Conservation (phyloP, 495 filamentous ascomycete genomes). For the Acidiella bohemica region DNA sequence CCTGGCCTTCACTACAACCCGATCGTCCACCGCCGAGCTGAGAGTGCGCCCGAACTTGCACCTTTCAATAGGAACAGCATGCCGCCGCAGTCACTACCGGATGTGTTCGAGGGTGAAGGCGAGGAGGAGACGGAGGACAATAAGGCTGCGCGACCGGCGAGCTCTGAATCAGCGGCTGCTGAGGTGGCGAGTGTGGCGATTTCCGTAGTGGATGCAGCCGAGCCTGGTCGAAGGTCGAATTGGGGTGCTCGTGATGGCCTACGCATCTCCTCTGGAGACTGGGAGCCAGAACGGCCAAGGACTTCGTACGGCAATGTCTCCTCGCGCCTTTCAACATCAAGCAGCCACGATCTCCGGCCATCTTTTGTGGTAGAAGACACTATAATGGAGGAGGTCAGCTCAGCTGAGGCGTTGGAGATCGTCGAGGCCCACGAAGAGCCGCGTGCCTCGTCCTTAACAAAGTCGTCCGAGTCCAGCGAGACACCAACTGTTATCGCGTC, state of each 20-base stretch:
- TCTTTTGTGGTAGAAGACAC: slow-evolving; percentile 34
- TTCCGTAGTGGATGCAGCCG: slow-evolving; percentile 34
- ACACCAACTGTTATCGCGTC: slow-evolving; percentile 31
- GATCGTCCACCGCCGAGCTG: slow-evolving; percentile 80
- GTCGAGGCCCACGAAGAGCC: slow-evolving; percentile 33
- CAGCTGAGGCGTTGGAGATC: slow-evolving; percentile 27
- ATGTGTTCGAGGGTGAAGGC: slow-evolving; percentile 95
- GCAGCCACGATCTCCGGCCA: slow-evolving; percentile 27
- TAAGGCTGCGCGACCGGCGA: slow-evolving; percentile 1
- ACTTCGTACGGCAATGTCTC: slow-evolving; percentile 12
- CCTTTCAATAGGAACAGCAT: slow-evolving; percentile 41
- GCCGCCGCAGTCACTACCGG: slow-evolving; percentile 48
- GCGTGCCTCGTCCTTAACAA: slow-evolving; percentile 31
- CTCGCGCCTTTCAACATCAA: slow-evolving; percentile 20
- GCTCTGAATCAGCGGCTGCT: slow-evolving; percentile 9
- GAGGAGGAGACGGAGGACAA: slow-evolving; percentile 49
- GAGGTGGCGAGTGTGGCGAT: slow-evolving; percentile 31
- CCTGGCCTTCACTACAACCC: slow-evolving; percentile 79
- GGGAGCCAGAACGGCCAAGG: slow-evolving; percentile 20
- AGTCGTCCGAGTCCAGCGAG: slow-evolving; percentile 42
- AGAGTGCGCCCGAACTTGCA: slow-evolving; percentile 81
- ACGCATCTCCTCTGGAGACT: slow-evolving; percentile 23
- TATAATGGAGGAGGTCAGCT: slow-evolving; percentile 31
- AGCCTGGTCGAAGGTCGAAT: slow-evolving; percentile 16
- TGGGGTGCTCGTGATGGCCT: slow-evolving; percentile 29